A percentile compares a stretch with the other conserved stretches of the same genome.
Conservation (phyloP, 2,329 filamentous ascomycete species). For the Leptographium radiaticola region DNA sequence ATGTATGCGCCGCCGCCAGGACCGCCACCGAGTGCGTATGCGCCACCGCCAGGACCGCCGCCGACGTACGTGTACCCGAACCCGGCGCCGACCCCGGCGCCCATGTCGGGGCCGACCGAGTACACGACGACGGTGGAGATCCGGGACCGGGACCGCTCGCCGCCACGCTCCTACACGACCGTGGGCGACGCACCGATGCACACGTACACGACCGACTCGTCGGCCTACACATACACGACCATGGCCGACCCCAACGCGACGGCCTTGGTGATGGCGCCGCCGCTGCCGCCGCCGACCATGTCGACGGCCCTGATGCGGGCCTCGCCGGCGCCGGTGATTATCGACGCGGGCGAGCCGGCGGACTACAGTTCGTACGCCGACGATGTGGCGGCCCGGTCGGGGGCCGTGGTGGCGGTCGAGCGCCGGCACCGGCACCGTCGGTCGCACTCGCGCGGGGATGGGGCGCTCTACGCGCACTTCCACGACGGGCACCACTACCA, state of each 20-base stretch:
- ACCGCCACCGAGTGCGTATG: constrained; percentile 12
- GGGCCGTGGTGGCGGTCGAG: constrained; percentile 23
- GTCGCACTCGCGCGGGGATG: constrained; percentile 28
- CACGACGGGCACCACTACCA: constrained; percentile 41
- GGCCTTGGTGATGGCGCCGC: neutral
- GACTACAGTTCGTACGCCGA: constrained; percentile 19
- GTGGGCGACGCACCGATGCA: no score
- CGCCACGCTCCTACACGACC: constrained; percentile 19
- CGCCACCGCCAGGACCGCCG: constrained; percentile 25
- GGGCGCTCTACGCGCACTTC: constrained; percentile 48
- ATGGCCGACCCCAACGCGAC: constrained; percentile 16
- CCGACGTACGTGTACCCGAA: neutral
- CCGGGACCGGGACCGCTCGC: constrained; percentile 31
- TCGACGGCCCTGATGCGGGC: constrained; percentile 11
- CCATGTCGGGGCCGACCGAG: neutral
- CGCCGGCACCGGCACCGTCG: constrained; percentile 13
- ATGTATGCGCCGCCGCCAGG: neutral
- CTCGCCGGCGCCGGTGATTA: constrained; percentile 22
- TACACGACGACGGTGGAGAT: constrained; percentile 29
- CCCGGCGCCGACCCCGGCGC: no score
- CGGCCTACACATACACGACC: constrained; percentile 10
- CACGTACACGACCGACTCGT: neutral
- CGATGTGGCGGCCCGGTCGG: constrained; percentile 19
- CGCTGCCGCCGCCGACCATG: constrained; percentile 5
- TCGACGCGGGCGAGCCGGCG: constrained; percentile 22